These are phyloP conservation scores for Pythium dissimile DNA, from an alignment of 352 stramenopile species.

Conservation along the genomic window DNA sequence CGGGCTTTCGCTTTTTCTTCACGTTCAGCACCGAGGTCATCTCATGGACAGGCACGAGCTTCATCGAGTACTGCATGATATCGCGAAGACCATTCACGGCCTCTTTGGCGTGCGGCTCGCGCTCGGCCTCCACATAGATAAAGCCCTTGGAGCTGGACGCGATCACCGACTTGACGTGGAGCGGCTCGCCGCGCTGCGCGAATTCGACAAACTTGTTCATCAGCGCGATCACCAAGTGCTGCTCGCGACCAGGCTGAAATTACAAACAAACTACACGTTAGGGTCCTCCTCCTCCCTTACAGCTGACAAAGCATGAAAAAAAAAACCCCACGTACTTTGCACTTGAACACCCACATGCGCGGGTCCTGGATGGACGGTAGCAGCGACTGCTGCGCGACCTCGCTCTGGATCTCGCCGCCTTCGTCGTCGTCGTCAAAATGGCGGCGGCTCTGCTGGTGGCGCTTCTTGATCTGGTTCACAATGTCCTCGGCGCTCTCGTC, in stretches of 20 bases:
- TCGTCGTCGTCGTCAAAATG: conserved; percentile 86
- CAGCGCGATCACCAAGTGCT: conserved; percentile 82
- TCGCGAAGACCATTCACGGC: conserved; percentile 81
- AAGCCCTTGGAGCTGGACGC: conserved; percentile 87
- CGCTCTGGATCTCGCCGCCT: conserved; percentile 77
- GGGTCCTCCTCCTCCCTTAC: background rate
- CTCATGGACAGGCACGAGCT: conserved; percentile 86
- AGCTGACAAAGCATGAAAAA: background rate
- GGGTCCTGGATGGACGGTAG: conserved; percentile 87
- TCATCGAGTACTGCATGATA: conserved; percentile 87
- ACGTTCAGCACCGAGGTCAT: conserved; percentile 89
- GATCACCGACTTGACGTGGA: conserved; percentile 85
- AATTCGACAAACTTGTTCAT: conserved; percentile 92
- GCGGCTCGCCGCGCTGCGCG: conserved; percentile 70
- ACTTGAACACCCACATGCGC: conserved; percentile 90
- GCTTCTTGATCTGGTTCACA: conserved; percentile 87
- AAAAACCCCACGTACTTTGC: conserved; percentile 53
- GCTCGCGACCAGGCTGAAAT: conserved; percentile 66
- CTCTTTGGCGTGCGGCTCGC: conserved; percentile 82
- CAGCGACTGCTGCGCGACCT: conserved; percentile 85
- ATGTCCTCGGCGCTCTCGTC: conserved; percentile 82
- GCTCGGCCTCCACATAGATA: conserved; percentile 87
- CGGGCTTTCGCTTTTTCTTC: conserved; percentile 78
- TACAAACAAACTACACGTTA: conserved; percentile 1
- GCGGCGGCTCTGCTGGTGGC: conserved; percentile 81